A percentile compares a stretch with the other conserved stretches of the same genome.
phyloP scores from a whole-genome alignment of 1,284 basidiomycete species.

The Polyporus tsugae region DNA sequence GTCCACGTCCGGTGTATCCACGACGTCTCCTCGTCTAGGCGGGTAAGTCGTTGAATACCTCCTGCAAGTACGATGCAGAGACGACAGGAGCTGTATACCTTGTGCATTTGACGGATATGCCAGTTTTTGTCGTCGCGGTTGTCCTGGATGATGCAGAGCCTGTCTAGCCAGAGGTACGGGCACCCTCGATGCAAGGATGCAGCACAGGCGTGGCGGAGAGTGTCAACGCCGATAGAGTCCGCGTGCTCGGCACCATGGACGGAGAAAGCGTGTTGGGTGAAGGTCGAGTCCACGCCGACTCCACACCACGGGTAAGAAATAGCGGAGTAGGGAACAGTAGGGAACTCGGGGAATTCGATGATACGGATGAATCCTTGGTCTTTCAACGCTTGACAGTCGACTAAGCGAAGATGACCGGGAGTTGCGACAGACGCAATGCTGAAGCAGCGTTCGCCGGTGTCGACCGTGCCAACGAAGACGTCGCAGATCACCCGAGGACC shows the following conservation, averaged over 20 bases:
- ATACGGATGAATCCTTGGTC: conserved; percentile 5
- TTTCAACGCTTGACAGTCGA: conserved; percentile 14
- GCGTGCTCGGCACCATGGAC: conserved; percentile 25
- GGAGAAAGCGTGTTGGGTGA: conserved; percentile 1
- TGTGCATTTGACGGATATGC: conserved; percentile 28
- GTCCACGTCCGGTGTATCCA: conserved; percentile 32
- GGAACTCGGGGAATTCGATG: conserved; percentile 16
- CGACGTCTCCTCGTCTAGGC: conserved; percentile 25
- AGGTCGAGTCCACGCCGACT: not conserved
- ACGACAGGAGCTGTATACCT: conserved; percentile 22
- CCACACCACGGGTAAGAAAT: conserved; percentile 30
- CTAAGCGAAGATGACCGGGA: conserved; percentile 12
- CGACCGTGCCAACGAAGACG: conserved; percentile 5
- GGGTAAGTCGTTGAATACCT: conserved; percentile 21
- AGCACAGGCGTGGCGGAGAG: conserved; percentile 23
- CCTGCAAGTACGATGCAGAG: conserved; percentile 27
- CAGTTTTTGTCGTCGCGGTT: conserved; percentile 24
- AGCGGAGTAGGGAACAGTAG: conserved; percentile 16
- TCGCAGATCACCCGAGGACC: conserved; percentile 10
- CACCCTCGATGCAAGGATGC: conserved; percentile 18
- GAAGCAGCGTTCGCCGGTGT: not conserved
- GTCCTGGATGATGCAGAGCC: conserved; percentile 27
- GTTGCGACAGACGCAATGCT: conserved; percentile 6
- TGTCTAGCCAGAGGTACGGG: conserved; percentile 29
- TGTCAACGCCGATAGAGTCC: conserved; percentile 23